Conservation (phyloP, 2,329 filamentous ascomycete species). For the Fusarium guadeloupense region DNA sequence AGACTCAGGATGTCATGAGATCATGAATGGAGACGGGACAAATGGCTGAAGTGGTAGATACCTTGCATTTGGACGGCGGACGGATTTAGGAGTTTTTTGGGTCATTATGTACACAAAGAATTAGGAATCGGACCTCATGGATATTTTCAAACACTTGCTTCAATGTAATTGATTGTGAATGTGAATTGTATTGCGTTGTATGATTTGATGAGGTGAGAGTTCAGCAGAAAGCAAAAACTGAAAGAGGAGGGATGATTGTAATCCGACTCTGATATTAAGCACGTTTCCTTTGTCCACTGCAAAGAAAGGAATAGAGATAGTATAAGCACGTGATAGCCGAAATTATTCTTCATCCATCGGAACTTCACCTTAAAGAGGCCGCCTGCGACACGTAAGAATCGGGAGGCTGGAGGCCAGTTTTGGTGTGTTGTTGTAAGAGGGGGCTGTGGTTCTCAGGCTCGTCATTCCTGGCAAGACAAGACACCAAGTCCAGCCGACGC, state of each 20-base stretch:
- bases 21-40: slow-evolving; percentile 1
- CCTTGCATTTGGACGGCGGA: slow-evolving; percentile 16
- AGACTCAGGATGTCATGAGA: slow-evolving; percentile 15
- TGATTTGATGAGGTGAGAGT: neutral
- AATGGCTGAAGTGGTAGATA: slow-evolving; percentile 5
- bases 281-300: too few relatives aligned
- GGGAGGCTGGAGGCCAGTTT: slow-evolving; percentile 16
- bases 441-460: slow-evolving; percentile 19
- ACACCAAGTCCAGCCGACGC: neutral
- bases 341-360: neutral
- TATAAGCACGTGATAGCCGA: neutral
- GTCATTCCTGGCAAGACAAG: neutral
- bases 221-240: neutral
- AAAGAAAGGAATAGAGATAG: too few relatives aligned
- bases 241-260: too few relatives aligned
- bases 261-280: too few relatives aligned
- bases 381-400: slow-evolving; percentile 18
- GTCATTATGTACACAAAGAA: slow-evolving; percentile 28
- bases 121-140: slow-evolving; percentile 26
- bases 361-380: slow-evolving; percentile 17
- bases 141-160: slow-evolving; percentile 22
- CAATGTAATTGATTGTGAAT: neutral
- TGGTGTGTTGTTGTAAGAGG: slow-evolving; percentile 19
- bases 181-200: neutral
- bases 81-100: slow-evolving; percentile 25